Evolutionary conservation across 2,329 filamentous ascomycete genomes (phyloP), one percentile per base, ranked within the genome.

Genomic region (Coleophoma eucalyptorum): DNA sequence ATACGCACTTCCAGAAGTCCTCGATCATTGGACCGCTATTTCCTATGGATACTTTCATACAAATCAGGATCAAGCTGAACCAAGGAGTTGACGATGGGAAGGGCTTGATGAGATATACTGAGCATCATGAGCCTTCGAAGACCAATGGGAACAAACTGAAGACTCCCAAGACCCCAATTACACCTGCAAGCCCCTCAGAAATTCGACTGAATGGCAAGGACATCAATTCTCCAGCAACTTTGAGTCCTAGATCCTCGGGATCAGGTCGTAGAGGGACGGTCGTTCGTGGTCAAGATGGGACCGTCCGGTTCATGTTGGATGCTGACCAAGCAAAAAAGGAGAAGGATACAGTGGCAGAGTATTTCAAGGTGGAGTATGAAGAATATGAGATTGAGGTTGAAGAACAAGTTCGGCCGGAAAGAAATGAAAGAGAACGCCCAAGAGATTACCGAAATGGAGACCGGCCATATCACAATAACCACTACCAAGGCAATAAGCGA

Each of bases 291-390:
- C 67, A 78, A 60, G 86, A 90, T 19, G 88, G 88, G 6, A 96
- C 93, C 0, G 83, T 95, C 57, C 82, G 94, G 6, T 97, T 96
- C 67, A 90, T 97, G 69, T 85, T 97, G 45, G 89, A 96, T 57
- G 82, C 86, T 0, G 85, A 87, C 49, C 80, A 86, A 46, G 91
- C 91, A 2, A 78, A 80, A 43, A 76, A 77, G 15, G 94, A 99
- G 69, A 81, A 83, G 59, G 77, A 78, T 12, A 76, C 79, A 12
- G 86, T 92, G 2, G 77, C 78, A 4, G 75, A 79, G 46, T 91
- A 86, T 66, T 90, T 87, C 64, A 81, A 80, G 40, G 80, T 87
- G 41, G 86, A 90, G 62, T 90, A 82, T 61, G 88, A 91, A 58
- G 87, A 91, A 64, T 84, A 86, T 61, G 84, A 88, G 63, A 75